These are phyloP conservation scores for Neurospora sp. DNA, from an alignment of 495 filamentous ascomycete genomes.

Conservation along the genomic window DNA sequence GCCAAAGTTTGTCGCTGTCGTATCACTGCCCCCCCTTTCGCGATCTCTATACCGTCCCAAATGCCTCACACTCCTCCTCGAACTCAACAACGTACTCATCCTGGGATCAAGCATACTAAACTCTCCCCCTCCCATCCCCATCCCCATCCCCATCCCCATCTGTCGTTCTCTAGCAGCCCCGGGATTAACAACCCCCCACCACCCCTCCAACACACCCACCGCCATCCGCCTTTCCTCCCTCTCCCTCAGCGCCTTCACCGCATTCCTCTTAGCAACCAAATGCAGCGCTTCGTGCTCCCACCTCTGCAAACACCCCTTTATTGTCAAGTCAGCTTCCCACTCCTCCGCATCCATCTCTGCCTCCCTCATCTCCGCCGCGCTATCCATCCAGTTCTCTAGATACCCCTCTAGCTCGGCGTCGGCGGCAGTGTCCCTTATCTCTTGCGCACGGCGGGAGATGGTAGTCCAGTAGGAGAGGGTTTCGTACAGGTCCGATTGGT, in stretches of 20 bases:
- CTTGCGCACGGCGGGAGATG: slow-evolving; percentile 1
- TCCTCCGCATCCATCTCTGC: slow-evolving; percentile 15
- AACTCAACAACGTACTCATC: neutral
- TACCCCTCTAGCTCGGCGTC: slow-evolving; percentile 20
- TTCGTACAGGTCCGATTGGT: slow-evolving; percentile 15
- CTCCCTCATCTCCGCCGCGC: slow-evolving; percentile 10
- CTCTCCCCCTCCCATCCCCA: neutral
- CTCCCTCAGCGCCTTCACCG: slow-evolving; percentile 12
- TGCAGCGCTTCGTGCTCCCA: slow-evolving; percentile 25
- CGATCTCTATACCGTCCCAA: neutral
- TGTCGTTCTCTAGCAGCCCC: slow-evolving; percentile 2
- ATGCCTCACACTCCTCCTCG: neutral
- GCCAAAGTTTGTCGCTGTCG: neutral
- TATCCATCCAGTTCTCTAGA: slow-evolving; percentile 9
- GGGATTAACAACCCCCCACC: slow-evolving; percentile 15
- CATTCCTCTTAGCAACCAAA: slow-evolving; percentile 7
- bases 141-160: neutral
- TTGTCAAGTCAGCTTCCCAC: slow-evolving; percentile 13
- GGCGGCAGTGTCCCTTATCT: slow-evolving; percentile 13
- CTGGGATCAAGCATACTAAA: neutral
- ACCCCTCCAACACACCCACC: slow-evolving; percentile 14
- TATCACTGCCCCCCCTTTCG: neutral
- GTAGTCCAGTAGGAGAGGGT: slow-evolving; percentile 16
- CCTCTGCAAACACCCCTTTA: slow-evolving; percentile 5
- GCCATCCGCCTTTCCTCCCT: slow-evolving; percentile 13